Base-by-base conservation (phyloP, 352 stramenopile species). In the Pythium sukuiense region DNA sequence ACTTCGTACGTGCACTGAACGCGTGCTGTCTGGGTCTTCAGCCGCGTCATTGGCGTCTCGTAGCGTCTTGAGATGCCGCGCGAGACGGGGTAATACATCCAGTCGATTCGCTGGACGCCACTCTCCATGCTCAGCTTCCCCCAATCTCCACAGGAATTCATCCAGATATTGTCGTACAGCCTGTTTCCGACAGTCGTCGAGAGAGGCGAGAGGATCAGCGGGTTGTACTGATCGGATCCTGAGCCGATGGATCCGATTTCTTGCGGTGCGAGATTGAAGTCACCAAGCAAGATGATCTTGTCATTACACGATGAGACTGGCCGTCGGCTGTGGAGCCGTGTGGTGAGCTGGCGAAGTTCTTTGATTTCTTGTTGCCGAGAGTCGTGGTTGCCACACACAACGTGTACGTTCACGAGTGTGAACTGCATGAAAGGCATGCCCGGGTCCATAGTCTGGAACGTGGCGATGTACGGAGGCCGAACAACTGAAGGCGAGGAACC, bases 161-260 rank as follows among this genome's bases (percentile, higher is more conserved):
- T 55, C 75, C 79, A 90, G 62, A 92, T 78, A 63, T 92, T 92
- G 66, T 92, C 81, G 56, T 85, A 87, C 1, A 92, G 62, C 54
- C 77, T 88, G 35, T 72, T 76, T 14, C 76, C 86, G 2, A 92
- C 74, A 9, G 78, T 90, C 5, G 74, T 85, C 4, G 78, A 70
- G 7, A 86, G 53, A 0, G 77, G 78, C 9, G 80, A 73, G 26
- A 75, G 77, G 50, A 92, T 77, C 7, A 90, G 69, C 6, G 81
- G 76, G 41, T 75, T 72, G 13, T 67, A 43, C 3, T 72, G 27
- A 3, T 16, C 9, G 13, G 49, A 37, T 39, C 8, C 71, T 0
- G 71, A 46, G 0, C 67, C 59, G 35, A 67, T 71, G 6, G 61
- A 59, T 2, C 73, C 53, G 13, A 83, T 61, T 12, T 89, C 81